Conservation (phyloP, 2,329 filamentous ascomycete genomes). For the Massarina eburnea region DNA sequence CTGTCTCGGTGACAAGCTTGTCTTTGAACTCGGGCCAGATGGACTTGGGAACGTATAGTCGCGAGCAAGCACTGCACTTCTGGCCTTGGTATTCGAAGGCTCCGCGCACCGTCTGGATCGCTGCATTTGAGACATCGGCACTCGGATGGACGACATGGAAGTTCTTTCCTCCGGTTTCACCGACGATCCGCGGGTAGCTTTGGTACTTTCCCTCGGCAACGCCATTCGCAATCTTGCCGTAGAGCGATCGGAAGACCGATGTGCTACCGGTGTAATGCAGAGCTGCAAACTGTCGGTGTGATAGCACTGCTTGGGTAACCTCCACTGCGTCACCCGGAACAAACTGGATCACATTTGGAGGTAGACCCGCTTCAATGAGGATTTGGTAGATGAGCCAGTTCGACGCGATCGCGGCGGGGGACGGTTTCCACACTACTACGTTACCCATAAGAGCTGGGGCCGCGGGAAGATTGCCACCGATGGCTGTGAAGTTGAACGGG, state of each 20-base stretch:
- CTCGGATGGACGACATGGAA: constrained; percentile 81
- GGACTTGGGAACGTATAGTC: constrained; percentile 75
- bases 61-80: constrained; percentile 85
- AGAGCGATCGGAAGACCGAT: constrained; percentile 83
- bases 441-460: constrained; percentile 89
- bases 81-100: constrained; percentile 92
- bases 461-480: constrained; percentile 81
- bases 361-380: constrained; percentile 85
- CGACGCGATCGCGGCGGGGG: constrained; percentile 81
- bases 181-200: constrained; percentile 85
- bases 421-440: constrained; percentile 97
- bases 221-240: constrained; percentile 80
- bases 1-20: constrained; percentile 67
- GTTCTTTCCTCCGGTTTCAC: constrained; percentile 92
- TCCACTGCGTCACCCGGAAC: constrained; percentile 84
- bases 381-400: constrained; percentile 92
- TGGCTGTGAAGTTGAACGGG: constrained; percentile 97
- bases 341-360: constrained; percentile 88
- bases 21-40: constrained; percentile 72
- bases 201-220: constrained; percentile 80
- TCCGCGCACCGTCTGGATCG: constrained; percentile 78
- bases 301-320: constrained; percentile 75
- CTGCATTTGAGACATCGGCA: constrained; percentile 78
- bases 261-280: constrained; percentile 96
- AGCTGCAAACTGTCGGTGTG: constrained; percentile 80